Percentiles rank a stretch among this genome's conserved stretches.
These are phyloP conservation scores for Paecilomyces fulvus DNA, from an alignment of 2,329 filamentous ascomycete genomes.

Conservation along the genomic window DNA sequence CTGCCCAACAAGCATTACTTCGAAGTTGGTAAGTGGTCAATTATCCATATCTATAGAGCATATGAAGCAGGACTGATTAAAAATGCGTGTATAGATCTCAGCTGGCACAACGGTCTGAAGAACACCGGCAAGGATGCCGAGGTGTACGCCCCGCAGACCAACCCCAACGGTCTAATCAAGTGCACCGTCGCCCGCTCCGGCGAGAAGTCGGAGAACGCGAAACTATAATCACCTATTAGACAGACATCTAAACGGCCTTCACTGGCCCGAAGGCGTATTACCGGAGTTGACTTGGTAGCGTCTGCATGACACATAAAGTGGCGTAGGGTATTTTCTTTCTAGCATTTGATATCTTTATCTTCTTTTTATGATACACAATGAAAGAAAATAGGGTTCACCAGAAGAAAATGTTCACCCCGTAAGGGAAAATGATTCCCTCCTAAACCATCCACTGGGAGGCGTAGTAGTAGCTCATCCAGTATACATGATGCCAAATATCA, in stretches of 20 bases:
- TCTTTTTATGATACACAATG: conserved; percentile 1
- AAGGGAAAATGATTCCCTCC: background rate
- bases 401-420: background rate
- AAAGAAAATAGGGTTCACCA: background rate
- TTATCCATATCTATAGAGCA: conserved; percentile 2
- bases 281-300: conserved; percentile 5
- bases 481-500: conserved; percentile 7
- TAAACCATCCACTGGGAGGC: background rate
- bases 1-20: conserved; percentile 99
- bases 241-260: background rate
- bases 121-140: conserved; percentile 95
- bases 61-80: conserved; percentile 1
- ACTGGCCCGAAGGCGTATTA: conserved; percentile 10
- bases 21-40: conserved; percentile 61
- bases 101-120: conserved; percentile 91
- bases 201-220: conserved; percentile 17
- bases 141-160: conserved; percentile 86
- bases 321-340: background rate
- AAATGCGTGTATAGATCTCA: conserved; percentile 57
- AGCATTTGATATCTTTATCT: background rate
- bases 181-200: conserved; percentile 59
- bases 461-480: background rate
- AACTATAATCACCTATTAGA: conserved; percentile 16
- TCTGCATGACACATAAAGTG: conserved; percentile 1
- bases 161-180: conserved; percentile 91